Evolutionary conservation across 225 moss, liverwort and hornwort species (phyloP).

Genomic region (Antitrichia curtipendula): DNA sequence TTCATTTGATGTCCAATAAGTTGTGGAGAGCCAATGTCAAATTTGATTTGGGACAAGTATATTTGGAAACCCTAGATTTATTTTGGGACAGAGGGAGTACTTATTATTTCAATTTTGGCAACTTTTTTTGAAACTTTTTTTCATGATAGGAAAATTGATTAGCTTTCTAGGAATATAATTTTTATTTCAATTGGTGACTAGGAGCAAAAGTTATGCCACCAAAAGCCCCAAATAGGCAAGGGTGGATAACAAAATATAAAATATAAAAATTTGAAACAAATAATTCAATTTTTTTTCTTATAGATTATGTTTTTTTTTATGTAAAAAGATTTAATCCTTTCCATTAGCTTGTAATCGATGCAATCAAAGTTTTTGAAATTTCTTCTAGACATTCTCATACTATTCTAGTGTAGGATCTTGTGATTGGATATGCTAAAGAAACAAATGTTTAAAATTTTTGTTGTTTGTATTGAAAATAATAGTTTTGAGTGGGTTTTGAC

Average conservation of each 20-base stretch:
- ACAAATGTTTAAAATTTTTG: not conserved
- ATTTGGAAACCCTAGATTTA: too few species aligned
- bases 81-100: too few species aligned
- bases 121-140: too few species aligned
- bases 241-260: fast-evolving
- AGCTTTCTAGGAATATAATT: too few species aligned
- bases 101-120: too few species aligned
- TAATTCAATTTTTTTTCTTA: not conserved
- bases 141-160: too few species aligned
- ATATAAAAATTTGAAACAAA: not conserved
- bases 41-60: too few species aligned
- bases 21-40: too few species aligned
- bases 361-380: not conserved
- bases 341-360: not conserved
- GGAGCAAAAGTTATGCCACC: too few species aligned
- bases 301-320: not conserved
- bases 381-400: not conserved
- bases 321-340: not conserved
- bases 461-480: not conserved
- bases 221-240: too few species aligned
- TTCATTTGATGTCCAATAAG: too few species aligned
- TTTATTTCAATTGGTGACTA: too few species aligned
- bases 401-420: not conserved
- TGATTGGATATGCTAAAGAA: not conserved
- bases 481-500: not conserved